Conservation (phyloP, 169 alveolate genomes). For the Cryptosporidium ubiquitum region DNA sequence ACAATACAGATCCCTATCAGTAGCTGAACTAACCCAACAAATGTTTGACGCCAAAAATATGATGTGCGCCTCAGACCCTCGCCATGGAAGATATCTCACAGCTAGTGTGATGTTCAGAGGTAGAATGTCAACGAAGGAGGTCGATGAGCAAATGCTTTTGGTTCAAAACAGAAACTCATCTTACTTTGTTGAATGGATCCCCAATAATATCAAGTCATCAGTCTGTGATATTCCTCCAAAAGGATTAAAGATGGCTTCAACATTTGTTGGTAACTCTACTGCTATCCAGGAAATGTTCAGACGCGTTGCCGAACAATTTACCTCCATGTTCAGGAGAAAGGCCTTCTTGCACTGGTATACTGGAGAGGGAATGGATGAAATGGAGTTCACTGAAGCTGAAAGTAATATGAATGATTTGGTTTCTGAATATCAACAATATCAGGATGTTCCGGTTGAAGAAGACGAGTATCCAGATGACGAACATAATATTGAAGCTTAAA, state of each 20-base stretch:
- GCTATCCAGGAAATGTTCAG: constrained; percentile 98
- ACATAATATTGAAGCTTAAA: constrained; percentile 58
- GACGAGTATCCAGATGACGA: constrained; percentile 93
- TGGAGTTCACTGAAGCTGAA: constrained; percentile 99
- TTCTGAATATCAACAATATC: constrained; percentile 98
- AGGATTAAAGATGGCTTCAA: constrained; percentile 97
- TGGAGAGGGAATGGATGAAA: constrained; percentile 99
- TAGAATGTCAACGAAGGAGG: constrained; percentile 99
- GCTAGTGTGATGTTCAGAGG: constrained; percentile 99
- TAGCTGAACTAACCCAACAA: constrained; percentile 98
- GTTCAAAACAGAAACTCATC: constrained; percentile 98
- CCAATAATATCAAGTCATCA: constrained; percentile 96
- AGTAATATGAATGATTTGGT: constrained; percentile 97
- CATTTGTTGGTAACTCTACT: constrained; percentile 97
- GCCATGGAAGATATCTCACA: constrained; percentile 98
- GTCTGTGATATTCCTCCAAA: constrained; percentile 99
- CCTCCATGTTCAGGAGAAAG: constrained; percentile 97
- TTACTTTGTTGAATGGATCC: constrained; percentile 99
- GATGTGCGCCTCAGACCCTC: constrained; percentile 99
- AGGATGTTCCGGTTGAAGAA: constrained; percentile 97
- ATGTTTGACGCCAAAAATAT: constrained; percentile 99
- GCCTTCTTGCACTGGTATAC: constrained; percentile 98
- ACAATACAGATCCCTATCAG: constrained; percentile 98
- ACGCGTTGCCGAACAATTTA: constrained; percentile 97
- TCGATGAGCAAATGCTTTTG: constrained; percentile 98